A percentile compares a stretch with the other conserved stretches of the same genome.
Conservation (phyloP, 345 rosid species). For the Arabidopsis arenosa region DNA sequence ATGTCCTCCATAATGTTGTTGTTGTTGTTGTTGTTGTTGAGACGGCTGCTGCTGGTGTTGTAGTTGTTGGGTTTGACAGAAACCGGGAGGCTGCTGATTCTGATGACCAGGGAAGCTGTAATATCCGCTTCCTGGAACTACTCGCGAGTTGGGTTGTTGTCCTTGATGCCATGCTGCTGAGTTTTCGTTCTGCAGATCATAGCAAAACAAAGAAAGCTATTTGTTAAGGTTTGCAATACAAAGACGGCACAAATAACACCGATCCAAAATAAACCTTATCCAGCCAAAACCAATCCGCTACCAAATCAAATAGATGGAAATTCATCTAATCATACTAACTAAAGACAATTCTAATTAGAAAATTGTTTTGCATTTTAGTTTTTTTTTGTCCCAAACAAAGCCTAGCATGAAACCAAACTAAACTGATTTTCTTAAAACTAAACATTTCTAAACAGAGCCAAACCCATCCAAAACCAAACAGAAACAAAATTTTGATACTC, state of each 20-base stretch:
- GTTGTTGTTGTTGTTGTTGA: conserved; percentile 61
- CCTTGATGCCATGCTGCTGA: conserved; percentile 83
- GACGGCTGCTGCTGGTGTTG: conserved; percentile 26
- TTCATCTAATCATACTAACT: background rate
- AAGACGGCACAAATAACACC: background rate
- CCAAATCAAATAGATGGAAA: background rate
- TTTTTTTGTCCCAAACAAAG: background rate
- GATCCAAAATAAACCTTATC: background rate
- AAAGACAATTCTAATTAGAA: background rate
- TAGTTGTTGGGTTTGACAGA: conserved; percentile 58
- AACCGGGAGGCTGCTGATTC: conserved; percentile 77
- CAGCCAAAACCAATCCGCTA: background rate
- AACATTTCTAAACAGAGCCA: conserved; percentile 2
- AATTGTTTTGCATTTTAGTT: background rate
- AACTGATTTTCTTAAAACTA: background rate
- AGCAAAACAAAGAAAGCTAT: background rate
- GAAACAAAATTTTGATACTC: background rate
- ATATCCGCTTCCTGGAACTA: conserved; percentile 67
- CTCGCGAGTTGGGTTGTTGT: conserved; percentile 60
- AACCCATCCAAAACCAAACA: background rate
- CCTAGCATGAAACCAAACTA: background rate
- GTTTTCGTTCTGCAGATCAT: conserved; percentile 68
- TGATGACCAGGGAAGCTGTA: conserved; percentile 92
- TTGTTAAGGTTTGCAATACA: background rate
- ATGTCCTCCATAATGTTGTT: conserved; percentile 70